Evolutionary conservation across 2,329 filamentous ascomycete genomes (phyloP).

Genomic region (Ophiostoma sp.): DNA sequence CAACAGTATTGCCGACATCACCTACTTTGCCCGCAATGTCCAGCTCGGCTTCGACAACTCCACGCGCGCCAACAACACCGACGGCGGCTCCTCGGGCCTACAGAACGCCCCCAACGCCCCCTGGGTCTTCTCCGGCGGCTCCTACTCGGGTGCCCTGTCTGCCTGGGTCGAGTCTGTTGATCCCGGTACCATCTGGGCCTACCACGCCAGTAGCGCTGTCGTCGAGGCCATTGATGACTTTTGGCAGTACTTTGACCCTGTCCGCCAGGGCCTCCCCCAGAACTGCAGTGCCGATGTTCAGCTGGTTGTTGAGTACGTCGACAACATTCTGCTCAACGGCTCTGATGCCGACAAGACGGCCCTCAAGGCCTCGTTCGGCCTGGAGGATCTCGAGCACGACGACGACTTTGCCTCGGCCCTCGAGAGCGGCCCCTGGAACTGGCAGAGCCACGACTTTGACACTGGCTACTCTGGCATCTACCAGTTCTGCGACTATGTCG

Average conservation of each 20-base stretch:
- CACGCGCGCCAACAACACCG: constrained; percentile 29
- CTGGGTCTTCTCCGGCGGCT: constrained; percentile 52
- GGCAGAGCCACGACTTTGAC: constrained; percentile 51
- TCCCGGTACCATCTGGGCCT: constrained; percentile 56
- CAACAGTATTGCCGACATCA: constrained; percentile 40
- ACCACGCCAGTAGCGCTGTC: constrained; percentile 51
- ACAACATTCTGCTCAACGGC: constrained; percentile 41
- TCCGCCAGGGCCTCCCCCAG: constrained; percentile 48
- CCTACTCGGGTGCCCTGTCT: constrained; percentile 51
- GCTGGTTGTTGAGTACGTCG: constrained; percentile 48
- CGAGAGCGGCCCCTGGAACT: constrained; percentile 52
- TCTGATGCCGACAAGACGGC: constrained; percentile 37
- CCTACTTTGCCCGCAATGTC: constrained; percentile 41
- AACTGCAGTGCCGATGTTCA: constrained; percentile 53
- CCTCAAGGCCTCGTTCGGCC: constrained; percentile 48
- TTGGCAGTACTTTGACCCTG: constrained; percentile 52
- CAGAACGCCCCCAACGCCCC: constrained; percentile 47
- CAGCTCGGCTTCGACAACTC: constrained; percentile 46
- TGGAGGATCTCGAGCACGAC: constrained; percentile 42
- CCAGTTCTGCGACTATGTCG: constrained; percentile 47
- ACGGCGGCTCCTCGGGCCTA: constrained; percentile 36
- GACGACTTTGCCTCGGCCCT: constrained; percentile 45
- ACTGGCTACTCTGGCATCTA: constrained; percentile 44
- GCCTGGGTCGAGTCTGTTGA: constrained; percentile 48
- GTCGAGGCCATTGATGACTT: constrained; percentile 49